A percentile compares a stretch with the other conserved stretches of the same genome.
Conservation (phyloP, 2,329 filamentous ascomycete genomes). For the Diplodia corticola region DNA sequence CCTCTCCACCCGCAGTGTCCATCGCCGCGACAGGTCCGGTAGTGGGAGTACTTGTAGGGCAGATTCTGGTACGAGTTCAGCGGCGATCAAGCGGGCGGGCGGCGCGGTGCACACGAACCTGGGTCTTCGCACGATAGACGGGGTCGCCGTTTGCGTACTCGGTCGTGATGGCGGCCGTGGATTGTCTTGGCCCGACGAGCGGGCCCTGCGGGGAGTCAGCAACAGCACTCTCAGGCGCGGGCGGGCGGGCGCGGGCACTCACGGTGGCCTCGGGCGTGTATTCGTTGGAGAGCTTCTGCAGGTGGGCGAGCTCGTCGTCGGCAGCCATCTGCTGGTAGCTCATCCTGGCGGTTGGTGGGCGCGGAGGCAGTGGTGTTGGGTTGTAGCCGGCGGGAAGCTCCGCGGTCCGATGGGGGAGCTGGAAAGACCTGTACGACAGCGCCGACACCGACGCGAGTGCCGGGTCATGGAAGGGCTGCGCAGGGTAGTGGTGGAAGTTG, state of each 20-base stretch:
- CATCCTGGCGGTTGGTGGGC: constrained; percentile 36
- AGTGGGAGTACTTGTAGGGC: constrained; percentile 80
- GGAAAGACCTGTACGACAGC: constrained; percentile 41
- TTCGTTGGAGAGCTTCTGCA: constrained; percentile 63
- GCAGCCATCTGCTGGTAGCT: constrained; percentile 36
- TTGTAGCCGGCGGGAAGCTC: constrained; percentile 38
- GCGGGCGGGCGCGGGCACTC: constrained; percentile 33
- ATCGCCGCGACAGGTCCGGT: constrained; percentile 84
- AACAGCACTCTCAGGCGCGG: constrained; percentile 23
- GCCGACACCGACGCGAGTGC: constrained; percentile 29
- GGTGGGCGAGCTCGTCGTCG: constrained; percentile 59
- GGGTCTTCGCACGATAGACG: constrained; percentile 81
- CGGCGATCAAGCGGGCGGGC: neutral
- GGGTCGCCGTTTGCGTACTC: constrained; percentile 90
- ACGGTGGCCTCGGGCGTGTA: constrained; percentile 61
- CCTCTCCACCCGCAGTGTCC: constrained; percentile 98
- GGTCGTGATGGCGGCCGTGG: constrained; percentile 73
- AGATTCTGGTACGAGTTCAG: constrained; percentile 60
- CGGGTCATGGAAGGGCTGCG: constrained; percentile 25
- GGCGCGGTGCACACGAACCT: constrained; percentile 56
- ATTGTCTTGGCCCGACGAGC: constrained; percentile 74
- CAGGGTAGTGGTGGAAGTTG: constrained; percentile 24
- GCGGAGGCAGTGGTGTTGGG: constrained; percentile 23
- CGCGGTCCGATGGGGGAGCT: constrained; percentile 44
- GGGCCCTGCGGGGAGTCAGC: constrained; percentile 63